Percentiles rank a stretch among this genome's conserved stretches.
phyloP scores from a whole-genome alignment of 2,329 filamentous ascomycete genomes.

The Sporothrix mexicana region DNA sequence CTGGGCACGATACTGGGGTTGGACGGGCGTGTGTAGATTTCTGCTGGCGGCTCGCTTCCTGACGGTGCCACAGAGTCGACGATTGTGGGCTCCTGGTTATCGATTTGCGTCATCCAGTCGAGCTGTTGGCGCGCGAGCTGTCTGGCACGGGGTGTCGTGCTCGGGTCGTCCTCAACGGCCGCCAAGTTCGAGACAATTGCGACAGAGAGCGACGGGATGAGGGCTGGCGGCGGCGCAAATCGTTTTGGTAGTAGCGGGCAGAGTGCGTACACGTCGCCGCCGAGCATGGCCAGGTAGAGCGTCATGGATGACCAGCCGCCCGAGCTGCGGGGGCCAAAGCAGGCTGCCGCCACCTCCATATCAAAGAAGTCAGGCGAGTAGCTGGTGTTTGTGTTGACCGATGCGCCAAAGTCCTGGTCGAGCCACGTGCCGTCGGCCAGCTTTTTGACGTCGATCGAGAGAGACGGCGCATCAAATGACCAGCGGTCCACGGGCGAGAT shows the following conservation, averaged over 20 bases:
- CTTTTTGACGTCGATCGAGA: slow-evolving; percentile 88
- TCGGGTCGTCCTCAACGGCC: slow-evolving; percentile 64
- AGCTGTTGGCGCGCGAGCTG: slow-evolving; percentile 68
- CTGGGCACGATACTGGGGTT: slow-evolving; percentile 64
- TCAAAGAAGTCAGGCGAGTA: slow-evolving; percentile 91
- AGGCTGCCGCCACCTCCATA: slow-evolving; percentile 91
- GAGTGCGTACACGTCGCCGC: slow-evolving; percentile 90
- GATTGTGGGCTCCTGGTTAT: slow-evolving; percentile 65
- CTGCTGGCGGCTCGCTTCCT: slow-evolving; percentile 56
- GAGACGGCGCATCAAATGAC: slow-evolving; percentile 82
- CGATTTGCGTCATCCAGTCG: slow-evolving; percentile 70
- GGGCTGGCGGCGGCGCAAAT: slow-evolving; percentile 78
- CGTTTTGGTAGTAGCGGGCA: slow-evolving; percentile 87
- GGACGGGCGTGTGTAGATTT: slow-evolving; percentile 63
- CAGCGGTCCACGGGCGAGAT: slow-evolving; percentile 81
- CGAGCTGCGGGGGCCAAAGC: slow-evolving; percentile 69
- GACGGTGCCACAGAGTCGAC: slow-evolving; percentile 50
- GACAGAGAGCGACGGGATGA: slow-evolving; percentile 82
- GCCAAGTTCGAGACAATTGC: slow-evolving; percentile 78
- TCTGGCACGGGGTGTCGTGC: slow-evolving; percentile 58
- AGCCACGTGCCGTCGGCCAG: slow-evolving; percentile 81
- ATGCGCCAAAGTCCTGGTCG: slow-evolving; percentile 83
- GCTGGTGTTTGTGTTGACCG: slow-evolving; percentile 74
- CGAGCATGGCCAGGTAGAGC: slow-evolving; percentile 93
- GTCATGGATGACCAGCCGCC: slow-evolving; percentile 97